Conservation (phyloP, 139 green algal species). For the Diplosphaera chodatii region DNA sequence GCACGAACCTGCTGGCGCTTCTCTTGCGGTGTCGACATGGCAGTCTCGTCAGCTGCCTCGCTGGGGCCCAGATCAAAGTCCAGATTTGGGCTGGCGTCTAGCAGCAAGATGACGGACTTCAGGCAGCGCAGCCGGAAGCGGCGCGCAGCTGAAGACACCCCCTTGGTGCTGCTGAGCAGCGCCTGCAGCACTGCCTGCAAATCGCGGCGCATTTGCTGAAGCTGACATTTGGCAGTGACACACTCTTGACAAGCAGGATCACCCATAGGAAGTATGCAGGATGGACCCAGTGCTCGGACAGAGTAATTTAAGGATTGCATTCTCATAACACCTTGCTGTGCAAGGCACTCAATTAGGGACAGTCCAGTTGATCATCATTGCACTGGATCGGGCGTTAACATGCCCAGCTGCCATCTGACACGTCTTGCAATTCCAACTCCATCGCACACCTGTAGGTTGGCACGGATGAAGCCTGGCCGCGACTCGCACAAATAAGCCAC, state of each 20-base stretch:
- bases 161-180: conserved; percentile 31
- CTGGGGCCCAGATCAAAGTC: not conserved
- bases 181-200: conserved; percentile 38
- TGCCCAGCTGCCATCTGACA: too few relatives aligned
- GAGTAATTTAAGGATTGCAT: not conserved
- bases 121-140: conserved; percentile 75
- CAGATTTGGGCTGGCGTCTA: conserved; percentile 12
- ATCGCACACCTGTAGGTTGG: conserved; percentile 16
- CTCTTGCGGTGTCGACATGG: not conserved
- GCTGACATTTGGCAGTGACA: too few relatives aligned
- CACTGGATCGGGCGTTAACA: not conserved
- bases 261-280: too few relatives aligned
- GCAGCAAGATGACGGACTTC: conserved; percentile 32
- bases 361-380: not conserved
- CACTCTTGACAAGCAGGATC: too few relatives aligned
- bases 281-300: not conserved
- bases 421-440: too few relatives aligned
- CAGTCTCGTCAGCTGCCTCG: not conserved
- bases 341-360: not conserved
- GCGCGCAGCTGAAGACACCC: conserved; percentile 51
- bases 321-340: conserved; percentile 9
- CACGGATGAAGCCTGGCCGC: conserved; percentile 28
- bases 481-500: conserved; percentile 62
- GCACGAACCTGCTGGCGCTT: conserved; percentile 13
- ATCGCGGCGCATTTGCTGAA: too few relatives aligned